Percentiles rank a stretch among this genome's conserved stretches.
Evolutionary conservation across 768 basidiomycete species (phyloP).

Genomic region (Hypsizygus marmoreus): DNA sequence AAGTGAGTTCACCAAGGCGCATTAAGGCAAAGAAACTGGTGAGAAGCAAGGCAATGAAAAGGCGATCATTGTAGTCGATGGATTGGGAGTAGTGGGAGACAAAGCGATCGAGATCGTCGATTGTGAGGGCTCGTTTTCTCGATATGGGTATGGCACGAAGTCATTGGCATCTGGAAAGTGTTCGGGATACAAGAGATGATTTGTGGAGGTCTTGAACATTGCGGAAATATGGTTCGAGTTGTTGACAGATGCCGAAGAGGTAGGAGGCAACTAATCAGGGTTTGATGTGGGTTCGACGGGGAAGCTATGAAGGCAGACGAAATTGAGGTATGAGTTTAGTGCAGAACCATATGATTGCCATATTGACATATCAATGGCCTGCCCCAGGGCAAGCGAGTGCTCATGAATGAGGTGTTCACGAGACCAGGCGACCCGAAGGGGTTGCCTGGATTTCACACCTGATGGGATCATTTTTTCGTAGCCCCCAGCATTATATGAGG

Average conservation of each 20-base stretch:
- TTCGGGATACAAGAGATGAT: slow-evolving; percentile 22
- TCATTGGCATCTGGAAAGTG: slow-evolving; percentile 24
- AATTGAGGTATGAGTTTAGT: slow-evolving; percentile 37
- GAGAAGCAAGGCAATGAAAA: slow-evolving; percentile 28
- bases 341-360: slow-evolving; percentile 28
- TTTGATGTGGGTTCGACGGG: slow-evolving; percentile 38
- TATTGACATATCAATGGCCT: slow-evolving; percentile 26
- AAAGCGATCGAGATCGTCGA: not conserved
- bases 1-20: slow-evolving; percentile 33
- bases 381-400: slow-evolving; percentile 32
- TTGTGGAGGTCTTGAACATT: slow-evolving; percentile 19
- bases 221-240: slow-evolving; percentile 33
- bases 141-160: slow-evolving; percentile 7
- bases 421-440: slow-evolving; percentile 29
- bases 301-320: slow-evolving; percentile 28
- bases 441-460: slow-evolving; percentile 24
- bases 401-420: slow-evolving; percentile 20
- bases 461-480: slow-evolving; percentile 16
- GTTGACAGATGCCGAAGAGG: slow-evolving; percentile 38
- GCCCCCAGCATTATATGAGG: slow-evolving; percentile 23
- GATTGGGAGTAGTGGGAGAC: not conserved
- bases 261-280: slow-evolving; percentile 36
- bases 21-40: slow-evolving; percentile 33
- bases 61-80: slow-evolving; percentile 20
- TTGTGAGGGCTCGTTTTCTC: slow-evolving; percentile 24